Conservation (phyloP, 768 basidiomycete species). For the Coprinellus micaceus region DNA sequence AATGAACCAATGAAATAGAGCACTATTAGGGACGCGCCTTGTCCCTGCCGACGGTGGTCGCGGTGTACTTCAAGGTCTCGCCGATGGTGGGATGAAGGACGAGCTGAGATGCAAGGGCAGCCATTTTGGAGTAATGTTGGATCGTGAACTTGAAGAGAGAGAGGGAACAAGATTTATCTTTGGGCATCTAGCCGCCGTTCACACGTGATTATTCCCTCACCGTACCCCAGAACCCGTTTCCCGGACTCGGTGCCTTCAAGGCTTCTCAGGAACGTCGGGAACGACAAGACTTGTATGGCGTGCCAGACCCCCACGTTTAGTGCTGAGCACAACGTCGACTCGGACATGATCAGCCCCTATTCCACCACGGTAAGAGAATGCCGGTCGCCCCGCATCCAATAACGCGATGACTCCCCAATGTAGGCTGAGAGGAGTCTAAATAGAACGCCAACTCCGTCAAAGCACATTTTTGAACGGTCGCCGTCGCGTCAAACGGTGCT, state of each 20-base stretch:
- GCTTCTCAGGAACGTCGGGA: neutral
- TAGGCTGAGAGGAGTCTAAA: no score
- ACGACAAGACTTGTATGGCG: no score
- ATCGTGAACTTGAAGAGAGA: slow-evolving; percentile 3
- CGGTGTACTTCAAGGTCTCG: slow-evolving; percentile 69
- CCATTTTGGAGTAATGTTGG: slow-evolving; percentile 33
- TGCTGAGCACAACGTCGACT: no score
- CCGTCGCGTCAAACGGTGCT: no score
- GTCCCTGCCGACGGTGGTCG: slow-evolving; percentile 85
- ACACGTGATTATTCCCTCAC: slow-evolving; percentile 21
- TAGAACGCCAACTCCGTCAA: no score
- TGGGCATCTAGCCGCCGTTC: slow-evolving; percentile 6
- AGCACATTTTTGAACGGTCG: no score
- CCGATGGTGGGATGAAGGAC: slow-evolving; percentile 83
- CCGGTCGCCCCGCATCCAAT: no score
- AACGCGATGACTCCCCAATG: no score
- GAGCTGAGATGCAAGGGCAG: slow-evolving; percentile 63
- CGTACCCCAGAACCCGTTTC: neutral
- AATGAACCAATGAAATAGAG: neutral
- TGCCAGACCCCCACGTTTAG: no score
- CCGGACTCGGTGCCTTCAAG: neutral
- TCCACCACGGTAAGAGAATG: no score
- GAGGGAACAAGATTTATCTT: slow-evolving; percentile 10
- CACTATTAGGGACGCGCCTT: slow-evolving; percentile 52
- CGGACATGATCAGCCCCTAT: no score